Evolutionary conservation across 2,329 filamentous ascomycete genomes (phyloP).

Genomic region (Fusarium newnesense): DNA sequence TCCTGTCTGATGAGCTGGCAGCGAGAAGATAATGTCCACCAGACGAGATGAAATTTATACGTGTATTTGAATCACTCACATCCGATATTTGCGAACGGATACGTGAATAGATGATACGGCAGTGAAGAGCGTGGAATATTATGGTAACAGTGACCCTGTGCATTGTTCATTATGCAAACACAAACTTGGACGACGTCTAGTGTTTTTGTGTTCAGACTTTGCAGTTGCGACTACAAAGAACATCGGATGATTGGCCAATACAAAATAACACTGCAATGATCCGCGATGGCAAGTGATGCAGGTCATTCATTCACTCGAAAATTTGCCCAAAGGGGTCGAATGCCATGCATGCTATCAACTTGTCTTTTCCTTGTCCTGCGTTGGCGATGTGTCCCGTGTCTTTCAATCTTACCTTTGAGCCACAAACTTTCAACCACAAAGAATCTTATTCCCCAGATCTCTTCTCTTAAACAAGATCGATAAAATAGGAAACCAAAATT

Average conservation of each 20-base stretch:
- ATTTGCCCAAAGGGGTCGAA: fast-evolving
- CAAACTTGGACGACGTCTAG: not conserved
- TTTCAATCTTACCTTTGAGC: fast-evolving
- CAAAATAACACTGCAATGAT: not conserved
- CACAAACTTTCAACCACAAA: fast-evolving
- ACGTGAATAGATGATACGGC: fast-evolving
- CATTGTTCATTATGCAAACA: not conserved
- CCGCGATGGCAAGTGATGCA: fast-evolving
- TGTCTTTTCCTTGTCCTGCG: fast-evolving
- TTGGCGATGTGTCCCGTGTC: fast-evolving
- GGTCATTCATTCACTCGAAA: fast-evolving
- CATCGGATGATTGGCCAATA: fast-evolving
- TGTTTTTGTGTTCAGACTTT: not conserved
- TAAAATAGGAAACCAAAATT: too few relatives aligned
- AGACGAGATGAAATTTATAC: too few relatives aligned
- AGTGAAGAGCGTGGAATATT: fast-evolving
- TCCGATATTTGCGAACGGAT: fast-evolving
- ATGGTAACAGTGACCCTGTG: not conserved
- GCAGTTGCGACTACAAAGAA: not conserved
- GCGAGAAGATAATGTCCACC: not conserved
- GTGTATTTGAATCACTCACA: not conserved
- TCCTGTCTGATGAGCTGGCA: not conserved
- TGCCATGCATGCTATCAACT: fast-evolving
- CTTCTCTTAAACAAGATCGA: too few relatives aligned
- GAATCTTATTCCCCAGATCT: too few relatives aligned